Evolutionary conservation across 2,329 filamentous ascomycete species (phyloP), one percentile per base, ranked within the genome.

Genomic region (Purpureocillium lavendulum): DNA sequence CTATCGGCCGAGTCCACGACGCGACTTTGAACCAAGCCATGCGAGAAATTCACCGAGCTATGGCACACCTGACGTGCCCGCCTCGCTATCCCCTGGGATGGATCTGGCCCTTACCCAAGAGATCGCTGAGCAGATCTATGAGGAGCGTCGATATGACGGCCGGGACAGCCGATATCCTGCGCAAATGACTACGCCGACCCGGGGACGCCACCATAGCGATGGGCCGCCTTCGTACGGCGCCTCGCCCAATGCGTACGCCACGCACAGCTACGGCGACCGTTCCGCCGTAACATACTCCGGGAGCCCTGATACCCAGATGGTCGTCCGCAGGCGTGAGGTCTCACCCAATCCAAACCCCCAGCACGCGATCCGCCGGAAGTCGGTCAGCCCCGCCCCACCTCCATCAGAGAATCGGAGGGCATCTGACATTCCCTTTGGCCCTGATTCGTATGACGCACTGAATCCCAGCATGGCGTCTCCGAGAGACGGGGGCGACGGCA

Each of bases 381-480:
- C 84, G 1, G 75, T 88, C 26, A 87, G 83, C 50, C 82, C 84
- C 3, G 74, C 75, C 2, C 83, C 84, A 45, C 72, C 57, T 16
- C 67, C 57, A 30, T 57, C 62, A 39, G 69, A 64, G 35, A 58
- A 65, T 35, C 69, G 75, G 42, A 65, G 73, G 36, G 51, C 75
- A 5, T 83, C 81, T 2, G 73, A 71, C 13, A 61, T 84, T 4
- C 84, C 84, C 0, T 90, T 87, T 50, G 77, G 80, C 0, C 85
- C 85, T 0, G 85, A 89, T 54, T 82, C 78, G 28, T 89, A 87
- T 53, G 79, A 87, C 50, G 70, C 75, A 1, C 69, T 87, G 47
- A 89, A 89, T 45, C 82, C 84, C 1, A 60, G 59, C 4, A 47
- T 71, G 13, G 60, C 65, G 21, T 56, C 59, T n/a, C 17, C 59